phyloP scores from a whole-genome alignment of 768 basidiomycete genomes.

The Collybia mongolica region DNA sequence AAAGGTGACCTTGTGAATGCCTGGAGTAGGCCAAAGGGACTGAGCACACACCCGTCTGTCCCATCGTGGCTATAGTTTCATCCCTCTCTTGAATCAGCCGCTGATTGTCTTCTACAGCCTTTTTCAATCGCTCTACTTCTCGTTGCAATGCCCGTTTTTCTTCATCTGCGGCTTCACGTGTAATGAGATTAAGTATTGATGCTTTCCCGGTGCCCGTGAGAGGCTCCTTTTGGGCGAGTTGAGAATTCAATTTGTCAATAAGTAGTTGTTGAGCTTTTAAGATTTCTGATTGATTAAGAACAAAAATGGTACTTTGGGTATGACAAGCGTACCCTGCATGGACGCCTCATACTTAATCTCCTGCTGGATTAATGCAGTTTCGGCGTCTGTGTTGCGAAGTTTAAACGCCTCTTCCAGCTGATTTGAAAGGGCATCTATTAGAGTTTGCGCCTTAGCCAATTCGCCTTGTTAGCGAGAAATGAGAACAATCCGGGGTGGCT shows the following conservation, averaged over 20 bases:
- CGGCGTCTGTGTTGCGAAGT: slow-evolving; percentile 64
- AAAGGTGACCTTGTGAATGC: slow-evolving; percentile 2
- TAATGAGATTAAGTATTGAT: slow-evolving; percentile 62
- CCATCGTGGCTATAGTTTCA: slow-evolving; percentile 42
- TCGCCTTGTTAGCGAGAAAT: neutral
- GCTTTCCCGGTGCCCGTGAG: slow-evolving; percentile 47
- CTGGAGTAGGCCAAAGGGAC: neutral
- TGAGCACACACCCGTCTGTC: slow-evolving; percentile 44
- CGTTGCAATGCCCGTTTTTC: slow-evolving; percentile 56
- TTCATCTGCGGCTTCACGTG: slow-evolving; percentile 70
- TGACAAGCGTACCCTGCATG: slow-evolving; percentile 44
- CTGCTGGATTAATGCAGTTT: slow-evolving; percentile 48
- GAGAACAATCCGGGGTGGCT: neutral
- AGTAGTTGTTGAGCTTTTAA: slow-evolving; percentile 49
- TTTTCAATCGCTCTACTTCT: slow-evolving; percentile 44
- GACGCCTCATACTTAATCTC: slow-evolving; percentile 50
- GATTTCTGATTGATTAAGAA: slow-evolving; percentile 20
- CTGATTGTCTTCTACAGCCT: slow-evolving; percentile 41
- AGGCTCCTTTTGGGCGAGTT: slow-evolving; percentile 55
- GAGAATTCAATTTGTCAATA: slow-evolving; percentile 52
- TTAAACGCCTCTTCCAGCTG: slow-evolving; percentile 61
- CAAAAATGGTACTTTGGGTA: neutral
- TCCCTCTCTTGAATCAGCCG: slow-evolving; percentile 40
- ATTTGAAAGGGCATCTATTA: slow-evolving; percentile 43
- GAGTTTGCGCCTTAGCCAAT: slow-evolving; percentile 33